A percentile compares a stretch with the other conserved stretches of the same genome.
phyloP scores from a whole-genome alignment of 2,329 filamentous ascomycete species.

The Xylariaceae sp. region DNA sequence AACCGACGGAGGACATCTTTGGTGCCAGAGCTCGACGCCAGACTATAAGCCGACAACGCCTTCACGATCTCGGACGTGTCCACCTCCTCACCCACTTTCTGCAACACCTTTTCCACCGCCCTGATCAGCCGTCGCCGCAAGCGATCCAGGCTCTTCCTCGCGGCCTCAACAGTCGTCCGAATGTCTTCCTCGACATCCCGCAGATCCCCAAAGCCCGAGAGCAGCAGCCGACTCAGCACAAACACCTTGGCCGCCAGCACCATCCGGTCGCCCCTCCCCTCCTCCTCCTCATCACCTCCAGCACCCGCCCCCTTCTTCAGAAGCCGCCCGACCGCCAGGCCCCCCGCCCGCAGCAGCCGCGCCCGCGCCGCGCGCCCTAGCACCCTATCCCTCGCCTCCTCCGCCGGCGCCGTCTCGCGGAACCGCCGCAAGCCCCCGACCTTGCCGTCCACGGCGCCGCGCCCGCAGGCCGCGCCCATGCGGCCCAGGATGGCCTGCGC shows the following conservation, averaged over 20 bases:
- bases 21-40: slow-evolving; percentile 75
- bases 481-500: slow-evolving; percentile 68
- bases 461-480: slow-evolving; percentile 75
- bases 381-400: slow-evolving; percentile 14
- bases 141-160: slow-evolving; percentile 59
- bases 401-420: not conserved
- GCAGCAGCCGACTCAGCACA: slow-evolving; percentile 69
- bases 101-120: slow-evolving; percentile 66
- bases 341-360: slow-evolving; percentile 49
- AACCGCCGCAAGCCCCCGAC: slow-evolving; percentile 14
- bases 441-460: slow-evolving; percentile 64
- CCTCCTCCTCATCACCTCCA: slow-evolving; percentile 8
- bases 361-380: slow-evolving; percentile 35
- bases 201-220: slow-evolving; percentile 63
- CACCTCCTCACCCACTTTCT: slow-evolving; percentile 51
- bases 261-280: slow-evolving; percentile 43
- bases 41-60: slow-evolving; percentile 74
- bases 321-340: slow-evolving; percentile 43
- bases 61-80: slow-evolving; percentile 58
- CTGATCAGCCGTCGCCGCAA: slow-evolving; percentile 61
- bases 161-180: slow-evolving; percentile 43
- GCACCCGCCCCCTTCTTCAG: slow-evolving; percentile 35
- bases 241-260: slow-evolving; percentile 65
- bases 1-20: slow-evolving; percentile 78
- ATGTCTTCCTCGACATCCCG: slow-evolving; percentile 28